These are phyloP conservation scores for Penicillium cataractarum DNA, from an alignment of 495 filamentous ascomycete species.

Conservation along the genomic window DNA sequence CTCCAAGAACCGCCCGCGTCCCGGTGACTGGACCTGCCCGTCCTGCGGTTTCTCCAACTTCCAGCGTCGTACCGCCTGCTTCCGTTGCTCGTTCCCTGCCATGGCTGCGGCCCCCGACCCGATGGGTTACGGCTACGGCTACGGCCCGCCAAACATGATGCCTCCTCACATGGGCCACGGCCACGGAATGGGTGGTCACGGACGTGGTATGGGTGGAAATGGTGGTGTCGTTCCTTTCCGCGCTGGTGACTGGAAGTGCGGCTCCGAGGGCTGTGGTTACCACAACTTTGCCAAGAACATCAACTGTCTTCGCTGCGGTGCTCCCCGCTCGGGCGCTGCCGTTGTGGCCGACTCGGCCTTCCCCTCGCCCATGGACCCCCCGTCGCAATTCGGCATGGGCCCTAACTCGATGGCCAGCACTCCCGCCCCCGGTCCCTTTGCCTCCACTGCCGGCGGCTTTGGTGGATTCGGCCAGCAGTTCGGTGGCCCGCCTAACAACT, in stretches of 20 bases:
- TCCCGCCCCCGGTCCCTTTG: conserved; percentile 81
- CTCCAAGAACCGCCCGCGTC: conserved; percentile 95
- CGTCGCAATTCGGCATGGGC: conserved; percentile 74
- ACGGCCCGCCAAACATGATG: conserved; percentile 79
- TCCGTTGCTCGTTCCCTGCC: conserved; percentile 97
- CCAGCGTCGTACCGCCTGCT: conserved; percentile 96
- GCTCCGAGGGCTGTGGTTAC: conserved; percentile 95
- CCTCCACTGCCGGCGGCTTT: conserved; percentile 71
- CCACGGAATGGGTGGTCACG: conserved; percentile 71
- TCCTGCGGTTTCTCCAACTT: conserved; percentile 85
- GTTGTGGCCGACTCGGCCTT: conserved; percentile 93
- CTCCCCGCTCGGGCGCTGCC: conserved; percentile 87
- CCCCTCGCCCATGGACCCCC: conserved; percentile 85
- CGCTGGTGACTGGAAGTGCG: conserved; percentile 98
- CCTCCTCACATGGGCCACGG: conserved; percentile 81
- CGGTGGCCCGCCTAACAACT: conserved; percentile 85
- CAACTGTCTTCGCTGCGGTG: conserved; percentile 93
- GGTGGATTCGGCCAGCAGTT: conserved; percentile 84
- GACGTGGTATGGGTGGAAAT: conserved; percentile 71
- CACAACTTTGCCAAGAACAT: conserved; percentile 99
- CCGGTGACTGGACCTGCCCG: conserved; percentile 98
- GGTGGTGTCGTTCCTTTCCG: conserved; percentile 94
- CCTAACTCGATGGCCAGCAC: conserved; percentile 84
- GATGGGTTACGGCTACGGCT: conserved; percentile 75
- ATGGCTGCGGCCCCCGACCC: conserved; percentile 76